A percentile compares a stretch with the other conserved stretches of the same genome.
phyloP scores from a whole-genome alignment of 352 stramenopile species.

The Phytophthora agathidicida region DNA sequence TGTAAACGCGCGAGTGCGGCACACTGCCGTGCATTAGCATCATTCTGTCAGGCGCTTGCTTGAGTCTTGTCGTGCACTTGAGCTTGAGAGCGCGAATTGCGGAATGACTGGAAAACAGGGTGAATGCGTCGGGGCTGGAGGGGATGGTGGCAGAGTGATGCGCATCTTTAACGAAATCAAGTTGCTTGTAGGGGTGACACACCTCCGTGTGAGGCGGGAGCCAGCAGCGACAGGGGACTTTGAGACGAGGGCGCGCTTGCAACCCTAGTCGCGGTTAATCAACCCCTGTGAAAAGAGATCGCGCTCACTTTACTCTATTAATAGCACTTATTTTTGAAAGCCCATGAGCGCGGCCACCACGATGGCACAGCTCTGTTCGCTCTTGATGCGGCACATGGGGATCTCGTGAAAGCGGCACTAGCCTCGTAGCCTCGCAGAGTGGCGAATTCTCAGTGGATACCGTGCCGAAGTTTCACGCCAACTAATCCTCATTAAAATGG shows the following conservation, averaged over 20 bases:
- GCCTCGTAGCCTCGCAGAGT: too few species aligned
- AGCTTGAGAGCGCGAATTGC: conserved; percentile 24
- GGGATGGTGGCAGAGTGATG: not conserved
- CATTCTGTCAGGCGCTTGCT: conserved; percentile 3
- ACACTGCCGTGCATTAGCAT: conserved; percentile 38
- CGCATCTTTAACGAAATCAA: too few species aligned
- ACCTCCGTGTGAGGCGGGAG: conserved; percentile 25
- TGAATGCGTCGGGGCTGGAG: conserved; percentile 3
- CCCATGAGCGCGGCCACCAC: not conserved
- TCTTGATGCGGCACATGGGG: too few species aligned
- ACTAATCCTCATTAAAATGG: too few species aligned
- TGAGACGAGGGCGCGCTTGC: conserved; percentile 31
- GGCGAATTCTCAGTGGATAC: too few species aligned
- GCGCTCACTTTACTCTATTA: not conserved
- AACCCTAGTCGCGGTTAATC: conserved; percentile 23
- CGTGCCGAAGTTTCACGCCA: too few species aligned
- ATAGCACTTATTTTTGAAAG: too few species aligned
- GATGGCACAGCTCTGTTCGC: not conserved
- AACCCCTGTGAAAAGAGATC: conserved; percentile 4
- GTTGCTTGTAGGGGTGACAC: conserved; percentile 8
- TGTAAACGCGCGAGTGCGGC: too few species aligned
- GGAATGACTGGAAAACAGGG: conserved; percentile 27
- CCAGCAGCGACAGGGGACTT: conserved; percentile 21
- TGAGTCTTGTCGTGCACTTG: conserved; percentile 10
- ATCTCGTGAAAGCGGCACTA: too few species aligned